phyloP scores from a whole-genome alignment of 371 early-diverging fungal species.

The Astathelohania contejeani region DNA sequence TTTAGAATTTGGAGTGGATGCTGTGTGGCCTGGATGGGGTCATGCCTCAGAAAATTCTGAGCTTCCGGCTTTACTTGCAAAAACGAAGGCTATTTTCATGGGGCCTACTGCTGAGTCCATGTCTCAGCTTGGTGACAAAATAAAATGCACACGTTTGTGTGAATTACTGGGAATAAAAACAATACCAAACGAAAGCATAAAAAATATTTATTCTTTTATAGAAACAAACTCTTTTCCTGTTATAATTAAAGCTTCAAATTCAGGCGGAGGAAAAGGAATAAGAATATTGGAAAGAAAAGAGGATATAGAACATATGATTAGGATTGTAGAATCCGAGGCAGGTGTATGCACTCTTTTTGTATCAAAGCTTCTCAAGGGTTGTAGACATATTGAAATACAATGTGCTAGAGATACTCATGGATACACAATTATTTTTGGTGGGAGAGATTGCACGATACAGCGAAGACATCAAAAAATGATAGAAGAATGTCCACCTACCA shows the following conservation, averaged over 20 bases:
- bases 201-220: neutral
- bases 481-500: constrained; percentile 66
- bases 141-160: constrained; percentile 86
- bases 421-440: constrained; percentile 84
- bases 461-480: constrained; percentile 92
- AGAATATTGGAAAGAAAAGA: constrained; percentile 63
- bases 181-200: constrained; percentile 61
- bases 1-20: constrained; percentile 73
- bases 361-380: constrained; percentile 77
- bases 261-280: constrained; percentile 97
- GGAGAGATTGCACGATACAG: constrained; percentile 92
- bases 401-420: constrained; percentile 81
- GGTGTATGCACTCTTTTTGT: constrained; percentile 73
- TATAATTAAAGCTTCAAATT: constrained; percentile 96
- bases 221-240: constrained; percentile 71
- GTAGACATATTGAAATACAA: constrained; percentile 91
- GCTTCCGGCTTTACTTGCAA: constrained; percentile 67
- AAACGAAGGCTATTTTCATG: constrained; percentile 70
- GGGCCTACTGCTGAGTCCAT: constrained; percentile 94
- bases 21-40: constrained; percentile 73
- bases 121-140: constrained; percentile 89
- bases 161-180: constrained; percentile 81
- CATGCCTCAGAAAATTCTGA: constrained; percentile 92
- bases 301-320: constrained; percentile 61
- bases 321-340: constrained; percentile 72